Base-by-base conservation (phyloP, 495 filamentous ascomycete species). In the Terfezia claveryi region DNA sequence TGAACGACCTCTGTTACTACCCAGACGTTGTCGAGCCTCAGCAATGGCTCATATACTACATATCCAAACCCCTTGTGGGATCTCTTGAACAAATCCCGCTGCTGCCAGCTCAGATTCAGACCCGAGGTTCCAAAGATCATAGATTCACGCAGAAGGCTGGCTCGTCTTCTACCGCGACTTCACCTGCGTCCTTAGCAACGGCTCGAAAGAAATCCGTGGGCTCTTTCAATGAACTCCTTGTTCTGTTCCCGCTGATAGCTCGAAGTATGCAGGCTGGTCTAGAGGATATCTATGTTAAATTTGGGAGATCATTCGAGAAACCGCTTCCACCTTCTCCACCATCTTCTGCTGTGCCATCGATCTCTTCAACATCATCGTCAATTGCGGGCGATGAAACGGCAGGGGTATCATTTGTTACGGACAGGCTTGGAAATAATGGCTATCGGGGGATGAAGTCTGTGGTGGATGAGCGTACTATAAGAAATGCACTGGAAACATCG, bases 41-140 rank as follows among this genome's bases (percentile, higher is more conserved):
- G 51, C 80, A 83, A 76, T 99, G 92, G 83, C 78, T 99, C 38
- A 78, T 99, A 54, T 96, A 99, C 73, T 96, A 87, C 67, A 92
- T 99, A 54, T 93, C 88, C 14, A 79, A 79, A 38, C 92, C 92
- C n/a, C 68, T 99, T 55, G 73, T 95, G 32, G 92, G 92, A 14
- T 77, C 78, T 0, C 83, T 79, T 69, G 87, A 93, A 55, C 75
- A 84, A 36, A 74, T 80, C 37, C 58, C 63, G 2, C 62, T 58
- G 17, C 41, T 65, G 36, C 63, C 63, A 23, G 56, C 59, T 23
- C 58, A 55, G 14, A 50, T 65, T 27, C 57, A 57, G 46, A 44
- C 51, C 27, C 56, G 51, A 6, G 49, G 17, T 14, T n/a, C n/a
- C 37, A 44, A 20, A 41, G 10, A 27, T 0, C 7, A 11, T 16